Conservation (phyloP, 805 yeast species). For the Candida argentea region DNA sequence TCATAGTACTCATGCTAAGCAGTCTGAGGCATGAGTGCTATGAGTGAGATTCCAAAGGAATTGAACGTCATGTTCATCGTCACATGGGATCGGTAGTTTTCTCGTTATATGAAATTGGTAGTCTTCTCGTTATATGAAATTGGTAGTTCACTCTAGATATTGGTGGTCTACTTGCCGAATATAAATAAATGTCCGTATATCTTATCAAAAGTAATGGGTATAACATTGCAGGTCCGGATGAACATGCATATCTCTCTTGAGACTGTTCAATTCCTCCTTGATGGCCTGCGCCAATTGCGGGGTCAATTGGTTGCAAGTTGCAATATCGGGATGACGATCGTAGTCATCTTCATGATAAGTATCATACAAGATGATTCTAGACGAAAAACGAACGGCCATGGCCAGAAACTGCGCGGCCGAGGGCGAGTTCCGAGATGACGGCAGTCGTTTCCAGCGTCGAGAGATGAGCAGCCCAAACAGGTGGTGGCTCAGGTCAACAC, state of each 20-base stretch:
- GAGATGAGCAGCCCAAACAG: no score
- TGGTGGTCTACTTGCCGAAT: no score
- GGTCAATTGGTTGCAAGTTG: constrained; percentile 86
- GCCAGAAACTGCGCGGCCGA: constrained; percentile 4
- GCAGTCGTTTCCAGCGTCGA: neutral
- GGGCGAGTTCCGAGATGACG: neutral
- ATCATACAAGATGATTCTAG: constrained; percentile 74
- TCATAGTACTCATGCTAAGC: constrained; percentile 16
- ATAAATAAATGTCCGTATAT: no score
- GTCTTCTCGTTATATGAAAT: no score
- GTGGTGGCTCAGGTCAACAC: no score
- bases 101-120: no score
- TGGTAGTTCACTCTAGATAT: no score
- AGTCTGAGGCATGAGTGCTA: constrained; percentile 2
- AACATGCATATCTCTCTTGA: constrained; percentile 73
- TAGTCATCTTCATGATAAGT: constrained; percentile 78
- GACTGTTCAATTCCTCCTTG: constrained; percentile 70
- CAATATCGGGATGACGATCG: constrained; percentile 86
- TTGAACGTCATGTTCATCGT: no score
- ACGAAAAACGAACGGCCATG: constrained; percentile 60
- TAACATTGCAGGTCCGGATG: constrained; percentile 71
- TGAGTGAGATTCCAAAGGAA: no score
- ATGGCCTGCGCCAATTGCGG: constrained; percentile 81
- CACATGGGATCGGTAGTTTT: no score
- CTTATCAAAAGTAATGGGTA: constrained; percentile 82